Evolutionary conservation across 2,329 filamentous ascomycete genomes (phyloP), one percentile per base, ranked within the genome.

Genomic region (Penicillium sumatraense): DNA sequence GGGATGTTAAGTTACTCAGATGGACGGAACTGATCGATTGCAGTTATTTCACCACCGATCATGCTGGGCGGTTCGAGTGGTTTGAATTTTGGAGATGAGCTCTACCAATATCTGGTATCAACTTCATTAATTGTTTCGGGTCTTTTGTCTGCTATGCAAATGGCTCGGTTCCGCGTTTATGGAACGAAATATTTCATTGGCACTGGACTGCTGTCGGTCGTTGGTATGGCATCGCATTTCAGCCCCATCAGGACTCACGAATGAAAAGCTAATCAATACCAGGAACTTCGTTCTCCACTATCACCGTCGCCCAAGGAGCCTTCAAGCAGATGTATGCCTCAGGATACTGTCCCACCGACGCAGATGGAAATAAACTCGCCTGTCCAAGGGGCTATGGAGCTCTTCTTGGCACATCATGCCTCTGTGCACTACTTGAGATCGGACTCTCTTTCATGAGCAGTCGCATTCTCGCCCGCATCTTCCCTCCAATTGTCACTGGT

Each of bases 371-470:
- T 9, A 77, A 76, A 36, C 75, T 89, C 0, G 82, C 86, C 2
- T 89, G 86, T 61, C 87, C 85, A 0, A 77, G 84, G 51, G 87
- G 86, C 4, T 89, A 89, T 66, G 87, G 87, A 11, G 85, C 86
- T 0, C 77, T 89, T 24, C 72, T 89, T 3, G 85, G 83, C 3
- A 88, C 84, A 0, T 75, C 76, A 13, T 73, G 68, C 57, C 62
- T 78, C n/a, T 80, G 78, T 58, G 65, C 75, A 0, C 60, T 79
- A 50, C 78, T 89, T 27, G 86, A 89, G 78, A 82, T 90, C 35
- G 72, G 76, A 2, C 82, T 89, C 69, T 85, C 83, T 5, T 89
- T 89, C 73, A 83, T 85, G 49, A 83, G 85, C 21, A 83, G 85
- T 0, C 79, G 78, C 46, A 72, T 82, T 9, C 74, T 89, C 27